Percentiles rank a stretch among this genome's conserved stretches.
Conservation (phyloP, 305 asterid species). For the Ajuga reptans region DNA sequence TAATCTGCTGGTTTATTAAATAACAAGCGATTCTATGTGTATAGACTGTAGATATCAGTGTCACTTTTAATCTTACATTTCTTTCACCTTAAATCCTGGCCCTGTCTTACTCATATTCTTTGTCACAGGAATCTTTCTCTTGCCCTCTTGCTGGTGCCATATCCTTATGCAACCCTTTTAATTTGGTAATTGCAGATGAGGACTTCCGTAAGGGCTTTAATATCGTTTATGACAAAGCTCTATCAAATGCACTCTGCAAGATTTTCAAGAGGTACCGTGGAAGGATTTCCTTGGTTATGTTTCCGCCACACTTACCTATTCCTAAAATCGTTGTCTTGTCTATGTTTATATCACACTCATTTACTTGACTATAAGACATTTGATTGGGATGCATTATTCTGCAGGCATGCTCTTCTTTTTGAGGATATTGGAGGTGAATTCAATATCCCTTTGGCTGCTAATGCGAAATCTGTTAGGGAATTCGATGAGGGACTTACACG, state of each 20-base stretch:
- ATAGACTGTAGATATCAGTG: background rate
- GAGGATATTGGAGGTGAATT: constrained; percentile 83
- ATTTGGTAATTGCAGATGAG: constrained; percentile 85
- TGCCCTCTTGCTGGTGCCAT: constrained; percentile 91
- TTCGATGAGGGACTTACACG: constrained; percentile 88
- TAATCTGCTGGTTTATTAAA: background rate
- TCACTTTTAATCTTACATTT: background rate
- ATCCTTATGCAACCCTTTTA: constrained; percentile 91
- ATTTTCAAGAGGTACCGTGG: constrained; percentile 56
- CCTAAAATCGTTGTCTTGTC: background rate
- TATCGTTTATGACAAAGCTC: constrained; percentile 79
- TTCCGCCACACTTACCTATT: constrained; percentile 8
- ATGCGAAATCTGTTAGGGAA: constrained; percentile 77
- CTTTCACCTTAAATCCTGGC: background rate
- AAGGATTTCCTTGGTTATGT: constrained; percentile 1
- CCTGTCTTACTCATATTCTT: constrained; percentile 16
- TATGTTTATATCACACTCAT: constrained; percentile 7
- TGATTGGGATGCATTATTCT: constrained; percentile 16
- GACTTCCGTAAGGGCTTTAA: constrained; percentile 92
- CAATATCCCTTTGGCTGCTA: constrained; percentile 67
- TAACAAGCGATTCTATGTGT: background rate
- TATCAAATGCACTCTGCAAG: constrained; percentile 67
- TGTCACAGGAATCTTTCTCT: constrained; percentile 66
- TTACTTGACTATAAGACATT: constrained; percentile 1
- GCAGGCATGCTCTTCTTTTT: constrained; percentile 80